Percentiles rank a stretch among this genome's conserved stretches.
Conservation (phyloP, 805 yeast species). For the Yarrowia deformans region DNA sequence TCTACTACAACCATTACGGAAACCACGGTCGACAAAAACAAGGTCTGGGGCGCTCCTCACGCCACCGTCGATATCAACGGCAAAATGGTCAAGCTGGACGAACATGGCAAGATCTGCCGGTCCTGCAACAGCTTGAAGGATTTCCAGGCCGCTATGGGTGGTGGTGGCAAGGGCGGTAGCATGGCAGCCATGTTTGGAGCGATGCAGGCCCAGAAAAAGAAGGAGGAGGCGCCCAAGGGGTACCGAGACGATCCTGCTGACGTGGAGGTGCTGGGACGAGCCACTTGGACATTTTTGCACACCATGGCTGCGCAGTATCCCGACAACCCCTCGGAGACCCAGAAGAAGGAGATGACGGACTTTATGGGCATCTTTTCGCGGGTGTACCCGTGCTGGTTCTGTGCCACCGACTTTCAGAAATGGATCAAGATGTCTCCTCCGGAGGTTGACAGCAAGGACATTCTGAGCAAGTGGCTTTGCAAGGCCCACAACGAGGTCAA, state of each 20-base stretch:
- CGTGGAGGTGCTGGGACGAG: constrained; percentile 76
- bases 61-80: constrained; percentile 37
- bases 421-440: constrained; percentile 60
- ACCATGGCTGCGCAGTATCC: constrained; percentile 92
- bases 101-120: constrained; percentile 65
- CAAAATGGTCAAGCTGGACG: constrained; percentile 35
- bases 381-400: constrained; percentile 92
- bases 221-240: constrained; percentile 45
- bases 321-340: constrained; percentile 61
- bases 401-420: constrained; percentile 81
- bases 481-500: constrained; percentile 96
- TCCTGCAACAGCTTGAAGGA: constrained; percentile 84
- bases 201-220: constrained; percentile 39
- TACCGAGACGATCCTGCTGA: constrained; percentile 82
- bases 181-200: constrained; percentile 45
- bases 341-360: constrained; percentile 74
- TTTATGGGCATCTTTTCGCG: constrained; percentile 76
- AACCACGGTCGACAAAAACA: constrained; percentile 11
- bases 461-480: constrained; percentile 89
- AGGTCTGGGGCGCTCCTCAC: constrained; percentile 37
- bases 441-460: constrained; percentile 62
- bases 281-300: constrained; percentile 93
- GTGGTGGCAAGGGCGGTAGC: constrained; percentile 42
- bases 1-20: neutral
- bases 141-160: constrained; percentile 66